Percentiles rank a stretch among this genome's conserved stretches.
Evolutionary conservation across 306 rosid species (phyloP).

Genomic region (Vigna reflexopilosa): DNA sequence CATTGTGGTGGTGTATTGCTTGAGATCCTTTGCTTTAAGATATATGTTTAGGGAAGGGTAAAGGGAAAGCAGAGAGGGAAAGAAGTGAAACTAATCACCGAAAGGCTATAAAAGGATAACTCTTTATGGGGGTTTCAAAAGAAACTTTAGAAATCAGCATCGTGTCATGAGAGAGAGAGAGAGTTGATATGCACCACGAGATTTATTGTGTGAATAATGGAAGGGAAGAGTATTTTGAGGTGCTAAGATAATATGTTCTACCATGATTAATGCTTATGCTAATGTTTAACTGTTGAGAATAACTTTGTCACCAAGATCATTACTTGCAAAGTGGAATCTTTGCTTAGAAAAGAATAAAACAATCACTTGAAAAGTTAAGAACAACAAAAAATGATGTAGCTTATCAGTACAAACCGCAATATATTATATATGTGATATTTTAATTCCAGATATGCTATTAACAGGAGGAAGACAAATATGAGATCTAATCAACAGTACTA

Average conservation of each 20-base stretch:
- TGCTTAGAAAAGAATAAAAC: not conserved
- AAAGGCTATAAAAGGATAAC: conserved; percentile 74
- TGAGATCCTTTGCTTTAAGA: conserved; percentile 37
- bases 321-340: not conserved
- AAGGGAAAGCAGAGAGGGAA: conserved; percentile 39
- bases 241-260: not conserved
- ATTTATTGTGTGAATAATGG: conserved; percentile 18
- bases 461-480: no score
- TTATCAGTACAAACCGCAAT: not conserved
- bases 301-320: not conserved
- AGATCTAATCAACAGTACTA: no score
- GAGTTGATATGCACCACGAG: not conserved
- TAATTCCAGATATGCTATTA: not conserved
- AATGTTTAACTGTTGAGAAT: not conserved
- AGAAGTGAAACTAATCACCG: conserved; percentile 83
- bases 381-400: not conserved
- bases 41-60: conserved; percentile 35
- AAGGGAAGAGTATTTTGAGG: not conserved
- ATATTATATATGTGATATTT: not conserved
- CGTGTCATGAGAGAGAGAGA: not conserved
- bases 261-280: not conserved
- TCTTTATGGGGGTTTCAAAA: conserved; percentile 52
- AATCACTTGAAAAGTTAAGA: not conserved
- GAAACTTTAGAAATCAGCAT: conserved; percentile 50
- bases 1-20: conserved; percentile 38